Conservation (phyloP, 345 rosid genomes). For the Ceriops tagal region DNA sequence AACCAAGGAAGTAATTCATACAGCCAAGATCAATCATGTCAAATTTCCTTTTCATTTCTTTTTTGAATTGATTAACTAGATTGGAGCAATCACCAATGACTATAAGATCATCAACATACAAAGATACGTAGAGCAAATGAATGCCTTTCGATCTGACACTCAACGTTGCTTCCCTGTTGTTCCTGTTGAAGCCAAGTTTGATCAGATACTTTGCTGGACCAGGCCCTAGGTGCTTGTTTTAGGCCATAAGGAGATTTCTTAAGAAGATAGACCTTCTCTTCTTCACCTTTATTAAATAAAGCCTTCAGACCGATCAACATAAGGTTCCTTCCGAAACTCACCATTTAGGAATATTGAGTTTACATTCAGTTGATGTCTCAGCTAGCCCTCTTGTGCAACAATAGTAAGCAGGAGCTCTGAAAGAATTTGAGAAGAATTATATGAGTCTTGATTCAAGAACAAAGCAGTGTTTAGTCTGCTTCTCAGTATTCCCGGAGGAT, state of each 20-base stretch:
- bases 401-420: not conserved
- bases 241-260: not conserved
- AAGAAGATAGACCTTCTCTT: not conserved
- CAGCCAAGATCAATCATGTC: not conserved
- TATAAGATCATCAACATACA: not conserved
- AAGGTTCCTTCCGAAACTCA: not conserved
- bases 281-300: not conserved
- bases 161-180: not conserved
- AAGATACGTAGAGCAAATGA: not conserved
- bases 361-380: not conserved
- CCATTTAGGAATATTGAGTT: not conserved
- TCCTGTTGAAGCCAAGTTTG: not conserved
- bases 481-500: constrained; percentile 21
- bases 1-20: not conserved
- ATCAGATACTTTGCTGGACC: not conserved
- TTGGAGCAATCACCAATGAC: not conserved
- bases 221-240: not conserved
- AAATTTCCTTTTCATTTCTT: not conserved
- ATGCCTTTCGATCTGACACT: not conserved
- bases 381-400: not conserved
- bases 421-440: not conserved
- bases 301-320: not conserved
- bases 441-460: not conserved
- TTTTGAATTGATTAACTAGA: not conserved
- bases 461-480: constrained; percentile 18